These are phyloP conservation scores for Jacaranda copaia DNA, from an alignment of 257 asterid genomes.

Conservation along the genomic window DNA sequence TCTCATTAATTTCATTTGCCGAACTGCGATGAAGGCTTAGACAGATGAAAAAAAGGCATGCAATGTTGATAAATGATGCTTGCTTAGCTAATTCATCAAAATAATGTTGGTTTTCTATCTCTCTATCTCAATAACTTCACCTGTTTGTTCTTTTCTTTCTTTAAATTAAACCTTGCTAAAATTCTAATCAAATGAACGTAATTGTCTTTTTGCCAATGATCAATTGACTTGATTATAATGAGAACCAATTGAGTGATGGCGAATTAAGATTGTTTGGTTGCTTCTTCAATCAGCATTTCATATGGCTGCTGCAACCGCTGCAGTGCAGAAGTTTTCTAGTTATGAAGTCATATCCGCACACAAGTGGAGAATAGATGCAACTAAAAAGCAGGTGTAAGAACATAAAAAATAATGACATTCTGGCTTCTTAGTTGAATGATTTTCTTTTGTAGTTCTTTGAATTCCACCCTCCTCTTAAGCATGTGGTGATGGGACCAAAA, in stretches of 20 bases:
- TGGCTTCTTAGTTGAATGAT: not conserved
- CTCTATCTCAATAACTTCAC: not conserved
- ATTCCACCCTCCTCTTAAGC: not conserved
- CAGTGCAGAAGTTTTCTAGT: not conserved
- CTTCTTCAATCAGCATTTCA: slow-evolving; percentile 12
- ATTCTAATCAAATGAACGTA: not conserved
- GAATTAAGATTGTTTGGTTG: not conserved
- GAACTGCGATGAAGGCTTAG: not conserved
- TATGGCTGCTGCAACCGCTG: not conserved
- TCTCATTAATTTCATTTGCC: not conserved
- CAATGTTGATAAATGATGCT: not conserved
- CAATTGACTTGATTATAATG: not conserved
- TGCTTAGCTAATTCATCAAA: slow-evolving; percentile 12
- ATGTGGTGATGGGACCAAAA: not conserved
- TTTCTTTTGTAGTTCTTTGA: not conserved
- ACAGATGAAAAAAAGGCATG: not conserved
- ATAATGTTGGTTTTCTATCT: slow-evolving; percentile 1
- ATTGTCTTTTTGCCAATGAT: too few relatives aligned
- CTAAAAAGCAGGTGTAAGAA: not conserved
- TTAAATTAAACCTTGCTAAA: slow-evolving; percentile 7
- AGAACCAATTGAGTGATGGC: not conserved
- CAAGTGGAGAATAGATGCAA: not conserved
- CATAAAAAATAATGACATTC: not conserved
- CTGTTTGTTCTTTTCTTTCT: not conserved
- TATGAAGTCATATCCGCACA: not conserved